phyloP scores from a whole-genome alignment of 2,329 filamentous ascomycete genomes.

The Verticillium klebahnii region DNA sequence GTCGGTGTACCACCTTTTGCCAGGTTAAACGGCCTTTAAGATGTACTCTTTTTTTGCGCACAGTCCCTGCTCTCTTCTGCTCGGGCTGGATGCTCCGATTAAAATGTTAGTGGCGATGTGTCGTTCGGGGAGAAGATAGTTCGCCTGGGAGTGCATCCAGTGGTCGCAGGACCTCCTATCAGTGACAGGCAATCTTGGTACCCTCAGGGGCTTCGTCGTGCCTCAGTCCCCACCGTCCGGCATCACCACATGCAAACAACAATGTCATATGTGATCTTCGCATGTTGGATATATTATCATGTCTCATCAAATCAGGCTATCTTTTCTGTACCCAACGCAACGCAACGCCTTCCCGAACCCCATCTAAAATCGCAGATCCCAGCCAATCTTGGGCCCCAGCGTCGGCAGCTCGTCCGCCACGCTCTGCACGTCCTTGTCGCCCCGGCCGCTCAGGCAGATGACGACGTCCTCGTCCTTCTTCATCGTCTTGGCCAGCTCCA shows the following conservation, averaged over 20 bases:
- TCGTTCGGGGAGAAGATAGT: too few relatives aligned
- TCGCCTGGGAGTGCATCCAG: too few relatives aligned
- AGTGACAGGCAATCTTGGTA: too few relatives aligned
- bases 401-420: constrained; percentile 91
- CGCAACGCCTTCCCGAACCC: background rate
- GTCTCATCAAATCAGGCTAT: background rate
- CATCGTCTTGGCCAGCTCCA: constrained; percentile 92
- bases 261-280: too few relatives aligned
- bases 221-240: too few relatives aligned
- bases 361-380: constrained; percentile 57
- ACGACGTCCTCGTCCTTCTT: constrained; percentile 83
- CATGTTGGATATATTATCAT: background rate
- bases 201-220: too few relatives aligned
- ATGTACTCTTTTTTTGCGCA: background rate
- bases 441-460: constrained; percentile 87
- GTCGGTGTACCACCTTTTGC: background rate
- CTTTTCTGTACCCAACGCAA: background rate
- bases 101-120: too few relatives aligned
- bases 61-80: too few relatives aligned
- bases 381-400: constrained; percentile 82
- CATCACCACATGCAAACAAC: too few relatives aligned
- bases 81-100: too few relatives aligned
- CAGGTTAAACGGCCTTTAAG: background rate
- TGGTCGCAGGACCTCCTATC: too few relatives aligned
- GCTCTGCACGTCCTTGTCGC: constrained; percentile 98